Percentiles rank a stretch among this genome's conserved stretches.
Evolutionary conservation across 2,329 filamentous ascomycete species (phyloP).

Genomic region (Pseudofabraea citricarpa): DNA sequence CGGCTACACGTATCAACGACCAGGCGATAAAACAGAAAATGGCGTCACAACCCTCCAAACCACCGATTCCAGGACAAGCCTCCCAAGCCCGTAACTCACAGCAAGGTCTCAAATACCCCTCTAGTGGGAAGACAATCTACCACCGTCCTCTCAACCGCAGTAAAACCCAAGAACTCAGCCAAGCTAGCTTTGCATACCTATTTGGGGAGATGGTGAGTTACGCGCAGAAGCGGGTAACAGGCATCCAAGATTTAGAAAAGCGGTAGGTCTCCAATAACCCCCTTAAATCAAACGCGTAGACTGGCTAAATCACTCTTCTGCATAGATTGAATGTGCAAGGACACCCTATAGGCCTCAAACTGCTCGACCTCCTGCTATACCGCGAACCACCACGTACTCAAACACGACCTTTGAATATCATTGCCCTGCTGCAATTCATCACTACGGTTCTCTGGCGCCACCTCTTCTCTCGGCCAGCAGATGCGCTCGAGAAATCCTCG

Average conservation of each 20-base stretch:
- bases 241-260: slow-evolving; percentile 90
- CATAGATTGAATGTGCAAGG: slow-evolving; percentile 83
- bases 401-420: slow-evolving; percentile 78
- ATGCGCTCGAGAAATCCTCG: slow-evolving; percentile 84
- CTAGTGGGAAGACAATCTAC: slow-evolving; percentile 96
- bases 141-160: slow-evolving; percentile 89
- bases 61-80: slow-evolving; percentile 16
- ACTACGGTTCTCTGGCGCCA: slow-evolving; percentile 89
- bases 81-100: slow-evolving; percentile 26
- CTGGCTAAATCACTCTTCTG: too few species aligned
- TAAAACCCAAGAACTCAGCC: slow-evolving; percentile 83
- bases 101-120: slow-evolving; percentile 76
- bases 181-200: slow-evolving; percentile 90
- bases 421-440: slow-evolving; percentile 90
- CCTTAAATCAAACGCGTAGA: too few species aligned
- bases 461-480: slow-evolving; percentile 85
- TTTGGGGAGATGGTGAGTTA: slow-evolving; percentile 97
- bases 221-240: slow-evolving; percentile 83
- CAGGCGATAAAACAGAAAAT: too few species aligned
- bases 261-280: too few species aligned
- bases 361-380: slow-evolving; percentile 92
- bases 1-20: too few species aligned
- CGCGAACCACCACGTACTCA: slow-evolving; percentile 67
- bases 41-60: slow-evolving; percentile 27
- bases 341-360: slow-evolving; percentile 87